Evolutionary conservation across 331 rosid species (phyloP).

Genomic region (Pyracantha coccinea): DNA sequence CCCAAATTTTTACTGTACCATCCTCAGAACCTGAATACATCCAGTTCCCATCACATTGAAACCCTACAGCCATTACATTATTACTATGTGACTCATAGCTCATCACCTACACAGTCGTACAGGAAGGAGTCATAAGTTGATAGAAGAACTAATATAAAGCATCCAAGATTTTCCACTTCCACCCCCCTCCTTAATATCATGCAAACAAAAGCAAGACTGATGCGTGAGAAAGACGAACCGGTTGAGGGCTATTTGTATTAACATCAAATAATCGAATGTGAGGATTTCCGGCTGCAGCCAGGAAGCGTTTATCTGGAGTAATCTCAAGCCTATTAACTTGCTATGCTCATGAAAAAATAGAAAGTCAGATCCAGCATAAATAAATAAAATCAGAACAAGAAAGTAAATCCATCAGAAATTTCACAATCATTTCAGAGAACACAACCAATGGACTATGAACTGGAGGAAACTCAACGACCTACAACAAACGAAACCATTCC

Average conservation of each 20-base stretch:
- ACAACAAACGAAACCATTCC: background rate
- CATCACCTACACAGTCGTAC: constrained; percentile 56
- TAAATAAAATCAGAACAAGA: background rate
- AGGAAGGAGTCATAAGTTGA: background rate
- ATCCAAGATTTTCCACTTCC: background rate
- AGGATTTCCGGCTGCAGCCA: constrained; percentile 98
- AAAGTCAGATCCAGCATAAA: constrained; percentile 18
- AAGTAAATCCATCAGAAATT: background rate
- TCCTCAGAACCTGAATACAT: constrained; percentile 99
- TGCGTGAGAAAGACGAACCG: constrained; percentile 44
- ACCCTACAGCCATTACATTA: constrained; percentile 98
- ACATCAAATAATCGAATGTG: constrained; percentile 94
- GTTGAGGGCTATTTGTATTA: constrained; percentile 84
- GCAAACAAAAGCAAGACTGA: background rate
- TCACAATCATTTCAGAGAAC: background rate
- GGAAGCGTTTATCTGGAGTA: constrained; percentile 87
- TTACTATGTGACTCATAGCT: constrained; percentile 95
- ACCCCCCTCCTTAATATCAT: background rate
- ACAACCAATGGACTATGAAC: background rate
- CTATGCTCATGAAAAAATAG: constrained; percentile 29
- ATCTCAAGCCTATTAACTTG: constrained; percentile 97
- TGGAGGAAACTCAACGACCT: background rate
- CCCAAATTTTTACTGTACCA: constrained; percentile 99
- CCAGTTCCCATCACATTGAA: constrained; percentile 99
- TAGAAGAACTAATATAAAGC: background rate